Evolutionary conservation across 345 rosid genomes (phyloP).

Genomic region (Lenwebbia sp.): DNA sequence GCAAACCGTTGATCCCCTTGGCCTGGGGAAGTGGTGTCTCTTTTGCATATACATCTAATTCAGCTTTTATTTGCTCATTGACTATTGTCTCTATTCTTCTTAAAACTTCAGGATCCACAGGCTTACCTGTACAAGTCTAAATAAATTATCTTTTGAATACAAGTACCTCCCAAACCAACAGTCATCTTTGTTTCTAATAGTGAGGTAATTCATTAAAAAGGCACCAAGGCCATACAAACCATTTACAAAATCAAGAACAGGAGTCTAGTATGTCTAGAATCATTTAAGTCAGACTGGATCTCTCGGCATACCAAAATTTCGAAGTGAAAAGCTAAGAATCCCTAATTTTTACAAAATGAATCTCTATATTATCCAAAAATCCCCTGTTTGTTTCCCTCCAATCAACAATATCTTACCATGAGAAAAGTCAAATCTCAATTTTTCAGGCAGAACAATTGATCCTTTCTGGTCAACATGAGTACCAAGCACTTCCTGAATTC

Average conservation of each 20-base stretch:
- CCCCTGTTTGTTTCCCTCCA: background rate
- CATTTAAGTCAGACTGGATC: background rate
- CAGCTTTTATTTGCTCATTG: slow-evolving; percentile 76
- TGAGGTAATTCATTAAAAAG: background rate
- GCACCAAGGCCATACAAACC: background rate
- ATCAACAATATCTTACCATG: slow-evolving; percentile 48
- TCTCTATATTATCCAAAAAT: background rate
- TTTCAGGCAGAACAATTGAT: slow-evolving; percentile 95
- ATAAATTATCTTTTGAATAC: background rate
- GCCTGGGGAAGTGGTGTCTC: slow-evolving; percentile 78
- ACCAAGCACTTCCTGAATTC: slow-evolving; percentile 81
- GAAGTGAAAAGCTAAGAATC: background rate
- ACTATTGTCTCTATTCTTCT: slow-evolving; percentile 81
- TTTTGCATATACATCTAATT: slow-evolving; percentile 74
- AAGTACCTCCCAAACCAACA: background rate
- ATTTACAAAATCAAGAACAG: background rate
- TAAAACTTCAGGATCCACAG: slow-evolving; percentile 67
- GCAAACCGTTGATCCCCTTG: slow-evolving; percentile 60
- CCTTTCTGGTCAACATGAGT: slow-evolving; percentile 97
- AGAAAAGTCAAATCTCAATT: slow-evolving; percentile 91
- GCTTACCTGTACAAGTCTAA: slow-evolving; percentile 47
- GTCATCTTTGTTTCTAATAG: background rate
- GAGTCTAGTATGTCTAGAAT: background rate
- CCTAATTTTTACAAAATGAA: background rate
- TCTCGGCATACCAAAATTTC: background rate